Evolutionary conservation across 2,329 filamentous ascomycete species (phyloP).

Genomic region (Diaporthe amygdali): DNA sequence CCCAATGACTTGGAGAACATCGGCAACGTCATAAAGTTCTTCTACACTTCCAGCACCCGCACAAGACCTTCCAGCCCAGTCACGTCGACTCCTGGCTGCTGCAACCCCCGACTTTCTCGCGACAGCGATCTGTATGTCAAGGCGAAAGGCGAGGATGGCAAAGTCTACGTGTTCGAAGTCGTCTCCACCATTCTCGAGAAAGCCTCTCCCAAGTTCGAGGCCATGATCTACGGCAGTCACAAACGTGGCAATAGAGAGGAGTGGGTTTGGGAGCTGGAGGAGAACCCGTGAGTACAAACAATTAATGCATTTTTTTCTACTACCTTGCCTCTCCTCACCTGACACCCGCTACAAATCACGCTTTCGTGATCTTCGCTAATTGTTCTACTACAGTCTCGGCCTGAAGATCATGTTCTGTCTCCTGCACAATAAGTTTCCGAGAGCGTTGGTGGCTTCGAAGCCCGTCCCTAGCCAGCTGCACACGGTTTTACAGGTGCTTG

Average conservation of each 20-base stretch:
- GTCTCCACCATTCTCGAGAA: constrained; percentile 19
- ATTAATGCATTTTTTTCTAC: not conserved
- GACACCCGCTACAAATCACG: too few species aligned
- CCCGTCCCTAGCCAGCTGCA: constrained; percentile 17
- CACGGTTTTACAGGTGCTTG: constrained; percentile 10
- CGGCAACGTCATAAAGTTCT: constrained; percentile 14
- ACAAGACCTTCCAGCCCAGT: constrained; percentile 8
- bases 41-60: constrained; percentile 17
- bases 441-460: constrained; percentile 12
- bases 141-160: constrained; percentile 8
- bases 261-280: constrained; percentile 23
- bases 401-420: constrained; percentile 23
- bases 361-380: not conserved
- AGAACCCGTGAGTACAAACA: constrained; percentile 10
- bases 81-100: constrained; percentile 1
- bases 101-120: constrained; percentile 11
- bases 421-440: constrained; percentile 19
- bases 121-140: constrained; percentile 24
- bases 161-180: constrained; percentile 21
- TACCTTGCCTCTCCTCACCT: not conserved
- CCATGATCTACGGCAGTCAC: constrained; percentile 23
- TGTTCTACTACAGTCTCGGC: not conserved
- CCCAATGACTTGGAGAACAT: constrained; percentile 15
- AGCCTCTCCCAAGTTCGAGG: constrained; percentile 17
- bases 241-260: constrained; percentile 20